Evolutionary conservation across 2,329 filamentous ascomycete genomes (phyloP), one percentile per base, ranked within the genome.

Genomic region (Colletotrichum brevisporum): DNA sequence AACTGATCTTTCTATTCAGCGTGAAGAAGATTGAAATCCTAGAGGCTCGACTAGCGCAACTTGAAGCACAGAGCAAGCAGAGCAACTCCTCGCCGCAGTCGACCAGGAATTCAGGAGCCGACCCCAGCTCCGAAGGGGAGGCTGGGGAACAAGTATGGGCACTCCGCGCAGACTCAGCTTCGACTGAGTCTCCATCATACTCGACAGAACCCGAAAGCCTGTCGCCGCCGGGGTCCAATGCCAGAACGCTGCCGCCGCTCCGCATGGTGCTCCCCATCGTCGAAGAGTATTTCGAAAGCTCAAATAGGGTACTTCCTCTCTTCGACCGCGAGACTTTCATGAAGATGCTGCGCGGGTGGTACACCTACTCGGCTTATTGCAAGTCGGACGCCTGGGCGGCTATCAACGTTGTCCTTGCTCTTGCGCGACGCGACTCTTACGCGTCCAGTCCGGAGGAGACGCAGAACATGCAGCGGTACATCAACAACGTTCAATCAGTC

Each of bases 401-500:
- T 65, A 59, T 79, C 72, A 66, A 78, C 72, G 36, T 76, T 63
- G 56, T 72, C 1, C 52, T 73, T 2, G 73, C 77, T 5, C 47
- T 70, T 0, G 52, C 63, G 6, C 31, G 36, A 4, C 48, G 66
- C n/a, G 60, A 68, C 2, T 59, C 59, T 0, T 68, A 64, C n/a
- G 65, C 60, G 2, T 64, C 65, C 10, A 68, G 60, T n/a, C 2
- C 27, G 8, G 41, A 57, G 1, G 60, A 50, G 21, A 68, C 60
- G 1, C 60, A 64, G 12, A 53, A 64, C 0, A 68, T 69, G 66
- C 66, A 60, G 31, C n/a, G 24, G 1, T 65, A 60, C 31, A 69
- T 78, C 26, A 70, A 73, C 6, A 77, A 75, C 26, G 76, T 75
- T 0, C 76, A 76, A 48, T 74, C 62, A 9, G 73, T 74, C 24